Conservation (phyloP, 345 rosid species). For the Citrus australasica region DNA sequence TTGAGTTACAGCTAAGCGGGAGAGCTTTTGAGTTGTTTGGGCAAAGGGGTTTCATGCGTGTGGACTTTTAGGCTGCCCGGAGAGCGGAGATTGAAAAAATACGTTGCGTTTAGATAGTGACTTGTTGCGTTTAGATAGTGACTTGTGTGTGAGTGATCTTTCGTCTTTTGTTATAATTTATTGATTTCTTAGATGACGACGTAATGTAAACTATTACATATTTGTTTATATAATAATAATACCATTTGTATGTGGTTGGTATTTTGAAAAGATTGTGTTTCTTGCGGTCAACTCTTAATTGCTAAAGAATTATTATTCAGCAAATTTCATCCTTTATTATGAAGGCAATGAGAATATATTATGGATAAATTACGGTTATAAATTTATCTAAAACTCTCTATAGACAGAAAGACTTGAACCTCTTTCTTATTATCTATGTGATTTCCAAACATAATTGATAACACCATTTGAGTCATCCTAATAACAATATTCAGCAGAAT, state of each 20-base stretch:
- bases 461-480: not conserved
- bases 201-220: not conserved
- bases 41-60: slow-evolving; percentile 3
- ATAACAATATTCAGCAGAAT: not conserved
- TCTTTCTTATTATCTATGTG: not conserved
- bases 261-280: not conserved
- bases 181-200: slow-evolving; percentile 1
- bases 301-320: not conserved
- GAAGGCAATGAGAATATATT: not conserved
- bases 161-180: not conserved
- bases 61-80: slow-evolving; percentile 31
- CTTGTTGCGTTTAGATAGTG: slow-evolving; percentile 26
- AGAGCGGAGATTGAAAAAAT: not conserved
- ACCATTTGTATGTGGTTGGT: not conserved
- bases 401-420: no score
- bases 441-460: not conserved
- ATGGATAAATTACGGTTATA: not conserved
- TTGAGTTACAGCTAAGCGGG: slow-evolving; percentile 52
- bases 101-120: slow-evolving; percentile 25
- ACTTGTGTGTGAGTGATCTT: slow-evolving; percentile 20
- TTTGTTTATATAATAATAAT: no score
- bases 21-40: slow-evolving; percentile 25
- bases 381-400: no score
- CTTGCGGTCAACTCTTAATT: not conserved
- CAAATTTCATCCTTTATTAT: not conserved